Base-by-base conservation (phyloP, 495 filamentous ascomycete species). In the Hypoxylon perforatum region DNA sequence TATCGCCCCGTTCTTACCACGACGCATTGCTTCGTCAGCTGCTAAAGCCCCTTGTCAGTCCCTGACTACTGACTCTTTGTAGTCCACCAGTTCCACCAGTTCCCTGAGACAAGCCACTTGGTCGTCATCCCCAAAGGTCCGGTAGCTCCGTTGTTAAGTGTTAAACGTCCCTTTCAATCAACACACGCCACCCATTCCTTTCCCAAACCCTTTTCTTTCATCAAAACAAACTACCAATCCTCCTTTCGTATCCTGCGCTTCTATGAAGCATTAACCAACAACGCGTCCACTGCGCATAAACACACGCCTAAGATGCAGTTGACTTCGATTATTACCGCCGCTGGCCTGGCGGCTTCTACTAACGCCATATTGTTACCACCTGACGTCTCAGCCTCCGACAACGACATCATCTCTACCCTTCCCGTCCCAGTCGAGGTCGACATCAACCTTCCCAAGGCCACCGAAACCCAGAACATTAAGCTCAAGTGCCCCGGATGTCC, bases 401-500 rank as follows among this genome's bases (percentile, higher is more conserved):
- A 62, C 15, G 58, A 64, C 22, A 57, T 67, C 17, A 59, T 75
- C 59, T 61, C 53, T 30, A 69, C 70, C 30, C 69, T 76, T 30
- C 72, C 76, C 18, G 71, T 73, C 17, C 62, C 73, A 8, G 17
- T 69, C 53, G 56, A 66, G 8, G 60, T 49, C 39, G 56, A 61
- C 51, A 11, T 10, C 23, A 21, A 15, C n/a, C 21, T 71, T 23
- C 36, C 63, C 45, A 45, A 69, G 18, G 35, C 51, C 23, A 36
- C 52, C 19, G 57, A 59, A 19, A 52, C 61, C 22, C 63, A 76
- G 19, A 58, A 28, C 30, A 44, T 83, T 55, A 64, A 78, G 21
- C 53, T 84, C 47, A 75, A 77, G 33, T 83, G 81, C 39, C 81
- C 79, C 12, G 77, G 77, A 33, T 83, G 81, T 42, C 73, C 78